These are phyloP conservation scores for Buxus sempervirens DNA, from an alignment of 164 flowering plant genomes.

Conservation along the genomic window DNA sequence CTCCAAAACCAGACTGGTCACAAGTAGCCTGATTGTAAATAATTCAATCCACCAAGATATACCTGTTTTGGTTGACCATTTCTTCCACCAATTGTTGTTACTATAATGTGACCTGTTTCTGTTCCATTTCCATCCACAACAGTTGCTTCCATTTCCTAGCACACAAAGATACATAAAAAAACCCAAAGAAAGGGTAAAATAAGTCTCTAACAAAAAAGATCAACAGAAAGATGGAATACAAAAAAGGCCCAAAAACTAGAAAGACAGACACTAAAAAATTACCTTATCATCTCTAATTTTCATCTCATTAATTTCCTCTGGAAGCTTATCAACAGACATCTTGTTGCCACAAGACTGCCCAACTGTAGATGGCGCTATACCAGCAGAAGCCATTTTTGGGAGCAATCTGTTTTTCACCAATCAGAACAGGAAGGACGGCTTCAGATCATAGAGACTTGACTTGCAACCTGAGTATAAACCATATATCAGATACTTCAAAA, in stretches of 20 bases:
- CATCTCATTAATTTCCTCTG: constrained; percentile 65
- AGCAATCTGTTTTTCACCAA: neutral
- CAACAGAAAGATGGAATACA: neutral
- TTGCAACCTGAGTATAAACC: neutral
- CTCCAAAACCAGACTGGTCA: neutral
- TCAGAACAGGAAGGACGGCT: neutral
- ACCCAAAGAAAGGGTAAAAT: neutral
- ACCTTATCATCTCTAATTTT: constrained; percentile 69
- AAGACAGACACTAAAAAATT: constrained; percentile 13
- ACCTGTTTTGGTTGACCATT: constrained; percentile 84
- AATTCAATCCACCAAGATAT: neutral
- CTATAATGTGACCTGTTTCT: constrained; percentile 74
- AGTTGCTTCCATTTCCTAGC: constrained; percentile 66
- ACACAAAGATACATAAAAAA: constrained; percentile 1
- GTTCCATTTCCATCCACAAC: constrained; percentile 73
- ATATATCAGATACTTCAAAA: neutral
- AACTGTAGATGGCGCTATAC: constrained; percentile 29
- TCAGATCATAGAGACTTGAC: neutral
- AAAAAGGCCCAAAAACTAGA: neutral
- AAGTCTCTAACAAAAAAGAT: neutral
- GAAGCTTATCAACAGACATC: constrained; percentile 54
- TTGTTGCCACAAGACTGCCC: constrained; percentile 32
- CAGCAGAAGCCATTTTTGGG: constrained; percentile 39
- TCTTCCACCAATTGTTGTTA: constrained; percentile 72
- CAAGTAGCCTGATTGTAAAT: neutral